Conservation (phyloP, 129 eudicot species). For the Calendula officinalis region DNA sequence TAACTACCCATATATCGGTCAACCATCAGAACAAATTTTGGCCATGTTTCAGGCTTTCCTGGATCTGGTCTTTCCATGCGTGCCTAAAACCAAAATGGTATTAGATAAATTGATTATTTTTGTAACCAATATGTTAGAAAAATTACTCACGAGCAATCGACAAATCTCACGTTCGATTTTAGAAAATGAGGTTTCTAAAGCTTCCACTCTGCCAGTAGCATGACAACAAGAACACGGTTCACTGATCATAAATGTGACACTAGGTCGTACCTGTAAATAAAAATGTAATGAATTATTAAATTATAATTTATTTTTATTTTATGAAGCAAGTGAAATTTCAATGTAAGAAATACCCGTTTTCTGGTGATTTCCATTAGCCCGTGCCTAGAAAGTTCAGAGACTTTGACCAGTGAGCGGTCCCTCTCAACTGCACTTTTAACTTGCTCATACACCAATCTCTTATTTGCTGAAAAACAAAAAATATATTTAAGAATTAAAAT, state of each 20-base stretch:
- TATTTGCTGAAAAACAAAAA: constrained; percentile 58
- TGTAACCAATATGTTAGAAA: not conserved
- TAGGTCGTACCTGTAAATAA: constrained; percentile 77
- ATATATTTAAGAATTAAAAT: constrained; percentile 16
- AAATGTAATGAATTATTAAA: not conserved
- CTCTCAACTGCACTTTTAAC: constrained; percentile 83
- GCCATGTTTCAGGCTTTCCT: constrained; percentile 84
- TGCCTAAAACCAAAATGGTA: constrained; percentile 44
- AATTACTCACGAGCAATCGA: constrained; percentile 72
- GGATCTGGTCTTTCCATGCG: constrained; percentile 71
- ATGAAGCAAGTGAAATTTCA: not conserved
- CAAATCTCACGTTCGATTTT: constrained; percentile 91
- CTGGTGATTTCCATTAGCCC: constrained; percentile 98
- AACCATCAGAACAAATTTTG: constrained; percentile 67
- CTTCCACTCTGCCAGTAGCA: constrained; percentile 99
- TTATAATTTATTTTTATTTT: not conserved
- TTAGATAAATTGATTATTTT: not conserved
- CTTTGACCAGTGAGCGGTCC: constrained; percentile 83
- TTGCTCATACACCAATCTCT: constrained; percentile 80
- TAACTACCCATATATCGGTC: constrained; percentile 86
- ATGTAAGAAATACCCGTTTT: constrained; percentile 54
- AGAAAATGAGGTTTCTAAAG: constrained; percentile 89
- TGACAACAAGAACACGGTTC: constrained; percentile 91
- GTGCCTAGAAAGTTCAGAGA: constrained; percentile 82
- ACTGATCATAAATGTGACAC: constrained; percentile 93